These are phyloP conservation scores for Myxozyma sirexii DNA, from an alignment of 805 yeast species.

Conservation along the genomic window DNA sequence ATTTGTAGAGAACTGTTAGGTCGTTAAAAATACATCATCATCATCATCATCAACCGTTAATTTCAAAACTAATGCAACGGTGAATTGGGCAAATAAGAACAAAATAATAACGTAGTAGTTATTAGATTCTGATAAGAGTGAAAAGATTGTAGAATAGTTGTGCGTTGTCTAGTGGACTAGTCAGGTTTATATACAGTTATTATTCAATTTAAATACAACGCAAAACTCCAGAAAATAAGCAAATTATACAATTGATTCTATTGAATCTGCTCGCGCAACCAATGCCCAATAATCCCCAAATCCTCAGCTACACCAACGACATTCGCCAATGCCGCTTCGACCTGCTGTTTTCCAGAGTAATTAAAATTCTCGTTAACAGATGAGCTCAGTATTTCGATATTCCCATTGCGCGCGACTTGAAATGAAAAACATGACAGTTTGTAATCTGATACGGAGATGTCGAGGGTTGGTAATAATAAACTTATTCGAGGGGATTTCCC, in stretches of 20 bases:
- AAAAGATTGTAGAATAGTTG: too few species aligned
- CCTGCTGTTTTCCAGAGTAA: neutral
- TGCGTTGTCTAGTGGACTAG: too few species aligned
- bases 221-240: neutral
- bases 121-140: too few species aligned
- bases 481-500: constrained; percentile 20
- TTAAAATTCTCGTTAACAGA: constrained; percentile 13
- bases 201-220: too few species aligned
- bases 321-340: constrained; percentile 5
- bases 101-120: too few species aligned
- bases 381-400: neutral
- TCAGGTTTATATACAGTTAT: too few species aligned
- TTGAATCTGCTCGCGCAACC: constrained; percentile 22
- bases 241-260: neutral
- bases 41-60: too few species aligned
- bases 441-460: neutral
- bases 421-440: constrained; percentile 4
- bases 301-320: constrained; percentile 23
- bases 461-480: constrained; percentile 19
- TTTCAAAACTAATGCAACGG: too few species aligned
- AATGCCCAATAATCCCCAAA: constrained; percentile 21
- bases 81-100: too few species aligned
- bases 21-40: too few species aligned
- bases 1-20: too few species aligned
- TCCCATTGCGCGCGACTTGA: constrained; percentile 19